phyloP scores from a whole-genome alignment of 2,329 filamentous ascomycete genomes.

The Verruconis gallopava region DNA sequence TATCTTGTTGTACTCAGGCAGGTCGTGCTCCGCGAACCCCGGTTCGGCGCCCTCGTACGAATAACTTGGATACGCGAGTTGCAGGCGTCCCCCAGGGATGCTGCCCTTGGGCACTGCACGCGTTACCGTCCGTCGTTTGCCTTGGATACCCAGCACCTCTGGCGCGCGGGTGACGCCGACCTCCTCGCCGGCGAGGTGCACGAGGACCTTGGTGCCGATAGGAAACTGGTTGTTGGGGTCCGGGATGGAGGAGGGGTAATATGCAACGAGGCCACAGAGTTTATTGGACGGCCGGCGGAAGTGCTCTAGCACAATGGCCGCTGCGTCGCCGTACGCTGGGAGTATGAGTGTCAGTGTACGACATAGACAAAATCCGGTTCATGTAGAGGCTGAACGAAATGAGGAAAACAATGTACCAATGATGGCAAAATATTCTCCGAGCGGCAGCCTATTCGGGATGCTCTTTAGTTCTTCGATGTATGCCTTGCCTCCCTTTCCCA shows the following conservation, averaged over 20 bases:
- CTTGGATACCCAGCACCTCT: conserved; percentile 40
- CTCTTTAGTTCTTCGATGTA: conserved; percentile 38
- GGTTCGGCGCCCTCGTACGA: conserved; percentile 43
- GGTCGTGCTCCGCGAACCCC: conserved; percentile 59
- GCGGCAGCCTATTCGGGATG: conserved; percentile 26
- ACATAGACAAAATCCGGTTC: not conserved
- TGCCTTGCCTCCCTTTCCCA: conserved; percentile 35
- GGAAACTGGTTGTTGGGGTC: conserved; percentile 33
- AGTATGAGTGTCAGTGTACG: too few relatives aligned
- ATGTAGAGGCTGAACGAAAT: not conserved
- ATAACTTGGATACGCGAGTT: conserved; percentile 30
- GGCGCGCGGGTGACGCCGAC: conserved; percentile 37
- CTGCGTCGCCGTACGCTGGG: conserved; percentile 51
- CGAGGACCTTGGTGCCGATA: conserved; percentile 34
- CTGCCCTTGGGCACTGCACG: conserved; percentile 38
- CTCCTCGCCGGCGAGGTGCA: conserved; percentile 42
- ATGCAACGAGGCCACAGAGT: conserved; percentile 47
- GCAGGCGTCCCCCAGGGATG: conserved; percentile 34
- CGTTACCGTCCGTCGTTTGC: conserved; percentile 34
- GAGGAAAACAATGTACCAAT: conserved; percentile 34
- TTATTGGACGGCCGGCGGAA: conserved; percentile 44
- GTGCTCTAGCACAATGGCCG: conserved; percentile 44
- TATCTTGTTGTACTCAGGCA: conserved; percentile 54
- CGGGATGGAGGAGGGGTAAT: conserved; percentile 49
- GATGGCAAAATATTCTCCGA: conserved; percentile 47